Evolutionary conservation across 768 basidiomycete genomes (phyloP), one percentile per base, ranked within the genome.

Genomic region (Psilocybe cubensis): DNA sequence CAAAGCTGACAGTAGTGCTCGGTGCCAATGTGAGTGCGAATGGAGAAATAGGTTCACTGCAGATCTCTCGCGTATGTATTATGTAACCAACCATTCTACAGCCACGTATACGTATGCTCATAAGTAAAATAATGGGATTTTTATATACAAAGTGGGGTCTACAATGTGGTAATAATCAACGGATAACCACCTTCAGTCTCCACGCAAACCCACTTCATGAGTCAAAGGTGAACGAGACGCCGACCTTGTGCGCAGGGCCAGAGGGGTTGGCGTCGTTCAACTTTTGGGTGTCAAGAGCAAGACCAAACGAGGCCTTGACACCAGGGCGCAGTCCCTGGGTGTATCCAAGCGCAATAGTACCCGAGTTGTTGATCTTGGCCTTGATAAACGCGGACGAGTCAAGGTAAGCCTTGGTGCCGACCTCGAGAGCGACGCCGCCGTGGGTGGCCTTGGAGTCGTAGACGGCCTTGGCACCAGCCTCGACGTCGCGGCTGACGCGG

Each of bases 321-420:
- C 95, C 95, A 50, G 93, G 93, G 63, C 94, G 91, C 70, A 99
- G 91, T 35, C 85, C 78, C 79, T 99, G 96, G 50, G 94, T 96
- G 80, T 94, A 95, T 64, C 89, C 89, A 63, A 96, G 87, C 67
- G 85, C 89, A 64, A 97, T 83, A 70, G 96, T 83, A 82, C 96
- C 96, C 57, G 86, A 73, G 79, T 96, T 96, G 87, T 98, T 98
- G 81, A 98, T 96, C 84, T 98, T 98, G 65, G 95, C 92, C 84
- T 99, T 98, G 78, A 98, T 83, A 70, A 92, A 98, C 8, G 95
- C 89, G 63, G 94, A 87, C 27, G 82, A 75, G 78, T 98, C 95
- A 61, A 96, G 87, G 79, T 87, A 88, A 46, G 91, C 87, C 83
- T 98, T 98, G 67, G 92, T 84, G 70, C 96, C 96, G 61, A 99